A percentile compares a stretch with the other conserved stretches of the same genome.
Evolutionary conservation across 352 stramenopile species (phyloP).

Genomic region (Globisporangium carolinianum): DNA sequence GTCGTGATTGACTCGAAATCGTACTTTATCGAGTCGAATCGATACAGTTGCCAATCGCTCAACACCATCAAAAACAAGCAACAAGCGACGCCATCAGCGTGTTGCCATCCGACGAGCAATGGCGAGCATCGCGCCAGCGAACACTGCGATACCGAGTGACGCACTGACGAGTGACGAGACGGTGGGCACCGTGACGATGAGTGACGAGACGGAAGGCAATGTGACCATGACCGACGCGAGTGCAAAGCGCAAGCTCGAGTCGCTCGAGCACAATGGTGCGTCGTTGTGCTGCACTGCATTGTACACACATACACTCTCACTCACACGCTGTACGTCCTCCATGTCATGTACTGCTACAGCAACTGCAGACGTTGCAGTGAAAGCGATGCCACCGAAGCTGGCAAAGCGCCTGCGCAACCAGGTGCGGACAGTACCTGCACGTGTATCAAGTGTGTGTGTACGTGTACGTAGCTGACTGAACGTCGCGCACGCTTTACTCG

Average conservation of each 20-base stretch:
- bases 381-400: slow-evolving; percentile 28
- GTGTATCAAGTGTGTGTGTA: no score
- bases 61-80: background rate
- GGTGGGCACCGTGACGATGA: background rate
- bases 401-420: slow-evolving; percentile 39
- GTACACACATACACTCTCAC: no score
- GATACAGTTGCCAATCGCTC: background rate
- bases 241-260: background rate
- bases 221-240: background rate
- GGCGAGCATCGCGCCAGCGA: background rate
- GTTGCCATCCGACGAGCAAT: background rate
- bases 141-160: background rate
- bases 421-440: slow-evolving; percentile 13
- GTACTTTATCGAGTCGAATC: background rate
- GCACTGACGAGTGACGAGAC: background rate
- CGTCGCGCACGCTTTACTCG: no score
- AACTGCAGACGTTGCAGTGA: background rate
- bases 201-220: background rate
- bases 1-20: background rate
- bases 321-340: no score
- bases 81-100: no score
- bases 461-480: no score
- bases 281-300: background rate
- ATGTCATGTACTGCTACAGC: background rate
- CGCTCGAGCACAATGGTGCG: background rate